phyloP scores from a whole-genome alignment of 2,329 filamentous ascomycete genomes.

The Camptophora hylomeconis region DNA sequence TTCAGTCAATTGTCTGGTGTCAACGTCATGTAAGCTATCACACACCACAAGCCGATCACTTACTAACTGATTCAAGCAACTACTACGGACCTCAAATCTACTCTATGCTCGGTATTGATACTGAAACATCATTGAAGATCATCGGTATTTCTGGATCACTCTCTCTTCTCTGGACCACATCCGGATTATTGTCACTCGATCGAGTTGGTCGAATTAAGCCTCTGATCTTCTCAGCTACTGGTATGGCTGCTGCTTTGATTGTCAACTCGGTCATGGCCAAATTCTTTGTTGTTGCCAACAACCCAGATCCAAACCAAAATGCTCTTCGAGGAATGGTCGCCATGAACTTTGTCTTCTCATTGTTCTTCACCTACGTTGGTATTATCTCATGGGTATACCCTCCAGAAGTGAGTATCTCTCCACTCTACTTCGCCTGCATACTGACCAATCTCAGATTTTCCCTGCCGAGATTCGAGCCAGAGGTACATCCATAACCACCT shows the following conservation, averaged over 20 bases:
- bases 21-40: too few relatives aligned
- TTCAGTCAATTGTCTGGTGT: slow-evolving; percentile 27
- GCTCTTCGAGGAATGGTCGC: slow-evolving; percentile 32
- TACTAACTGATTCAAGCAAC: slow-evolving; percentile 18
- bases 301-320: slow-evolving; percentile 21
- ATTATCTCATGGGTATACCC: slow-evolving; percentile 36
- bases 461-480: slow-evolving; percentile 30
- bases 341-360: slow-evolving; percentile 35
- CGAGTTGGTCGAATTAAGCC: slow-evolving; percentile 36
- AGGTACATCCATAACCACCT: slow-evolving; percentile 32
- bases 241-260: slow-evolving; percentile 28
- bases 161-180: slow-evolving; percentile 35
- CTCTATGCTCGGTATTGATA: slow-evolving; percentile 30
- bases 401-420: too few relatives aligned
- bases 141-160: slow-evolving; percentile 39
- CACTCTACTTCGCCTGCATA: too few relatives aligned
- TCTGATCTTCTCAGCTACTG: slow-evolving; percentile 31
- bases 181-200: slow-evolving; percentile 35
- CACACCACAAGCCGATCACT: too few relatives aligned
- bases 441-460: too few relatives aligned
- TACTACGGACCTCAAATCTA: slow-evolving; percentile 34
- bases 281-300: slow-evolving; percentile 21
- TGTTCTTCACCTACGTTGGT: slow-evolving; percentile 32
- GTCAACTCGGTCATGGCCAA: slow-evolving; percentile 29
- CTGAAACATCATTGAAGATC: slow-evolving; percentile 35